Evolutionary conservation across 805 yeast genomes (phyloP).

Genomic region (Saturnispora halmiae): DNA sequence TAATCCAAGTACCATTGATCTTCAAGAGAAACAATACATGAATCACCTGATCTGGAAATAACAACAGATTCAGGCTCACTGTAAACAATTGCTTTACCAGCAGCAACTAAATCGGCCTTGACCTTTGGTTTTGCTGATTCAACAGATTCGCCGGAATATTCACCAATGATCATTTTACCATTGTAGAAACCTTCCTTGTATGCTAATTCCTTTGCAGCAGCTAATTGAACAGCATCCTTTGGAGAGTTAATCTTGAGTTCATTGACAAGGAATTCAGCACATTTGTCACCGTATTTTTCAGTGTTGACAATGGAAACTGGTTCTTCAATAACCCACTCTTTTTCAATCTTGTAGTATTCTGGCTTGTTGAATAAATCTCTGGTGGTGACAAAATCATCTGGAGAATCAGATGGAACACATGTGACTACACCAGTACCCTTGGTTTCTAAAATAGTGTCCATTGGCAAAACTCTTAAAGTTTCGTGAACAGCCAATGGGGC

Average conservation of each 20-base stretch:
- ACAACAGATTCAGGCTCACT: slow-evolving; percentile 90
- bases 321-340: slow-evolving; percentile 77
- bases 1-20: slow-evolving; percentile 98
- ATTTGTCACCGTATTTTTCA: slow-evolving; percentile 76
- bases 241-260: slow-evolving; percentile 90
- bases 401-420: slow-evolving; percentile 98
- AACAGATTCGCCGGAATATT: slow-evolving; percentile 80
- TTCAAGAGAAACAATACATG: slow-evolving; percentile 91
- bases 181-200: slow-evolving; percentile 95
- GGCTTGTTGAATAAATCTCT: slow-evolving; percentile 81
- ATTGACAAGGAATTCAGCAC: slow-evolving; percentile 78
- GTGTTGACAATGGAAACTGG: slow-evolving; percentile 69
- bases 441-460: slow-evolving; percentile 91
- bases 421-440: slow-evolving; percentile 99
- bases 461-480: slow-evolving; percentile 79
- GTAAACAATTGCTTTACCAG: slow-evolving; percentile 79
- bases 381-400: slow-evolving; percentile 89
- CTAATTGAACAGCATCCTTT: slow-evolving; percentile 77
- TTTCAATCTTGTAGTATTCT: slow-evolving; percentile 76
- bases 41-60: slow-evolving; percentile 92
- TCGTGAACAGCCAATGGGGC: slow-evolving; percentile 74
- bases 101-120: slow-evolving; percentile 67
- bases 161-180: slow-evolving; percentile 74
- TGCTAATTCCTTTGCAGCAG: slow-evolving; percentile 87
- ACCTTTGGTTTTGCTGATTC: slow-evolving; percentile 86